phyloP scores from a whole-genome alignment of 1,284 basidiomycete genomes.

The Microbotryum scabiosae region DNA sequence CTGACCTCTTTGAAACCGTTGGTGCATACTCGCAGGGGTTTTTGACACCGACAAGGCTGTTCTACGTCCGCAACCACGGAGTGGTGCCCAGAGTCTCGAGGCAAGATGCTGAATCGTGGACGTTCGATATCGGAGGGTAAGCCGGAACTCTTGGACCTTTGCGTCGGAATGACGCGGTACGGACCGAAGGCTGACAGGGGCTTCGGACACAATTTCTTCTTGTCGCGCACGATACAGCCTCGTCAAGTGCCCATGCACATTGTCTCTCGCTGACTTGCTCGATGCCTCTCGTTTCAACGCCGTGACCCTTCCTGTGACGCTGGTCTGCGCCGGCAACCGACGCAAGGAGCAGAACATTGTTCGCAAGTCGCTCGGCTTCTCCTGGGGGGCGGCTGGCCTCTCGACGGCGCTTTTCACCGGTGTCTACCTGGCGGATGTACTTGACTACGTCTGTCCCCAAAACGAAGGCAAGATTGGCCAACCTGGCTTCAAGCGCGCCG shows the following conservation, averaged over 20 bases:
- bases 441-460: conserved; percentile 48
- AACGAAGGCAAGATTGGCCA: conserved; percentile 28
- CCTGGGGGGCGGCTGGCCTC: conserved; percentile 42
- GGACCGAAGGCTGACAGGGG: not conserved
- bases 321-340: conserved; percentile 61
- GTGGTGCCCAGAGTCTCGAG: conserved; percentile 51
- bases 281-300: conserved; percentile 44
- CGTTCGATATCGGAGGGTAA: conserved; percentile 47
- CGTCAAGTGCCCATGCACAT: conserved; percentile 43
- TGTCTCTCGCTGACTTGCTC: conserved; percentile 48
- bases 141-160: conserved; percentile 9
- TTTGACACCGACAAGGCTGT: conserved; percentile 55
- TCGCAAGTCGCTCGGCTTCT: conserved; percentile 50
- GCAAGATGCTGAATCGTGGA: conserved; percentile 47
- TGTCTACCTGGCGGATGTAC: conserved; percentile 54
- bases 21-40: conserved; percentile 45
- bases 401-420: conserved; percentile 61
- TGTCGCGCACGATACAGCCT: conserved; percentile 32
- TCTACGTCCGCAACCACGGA: conserved; percentile 61
- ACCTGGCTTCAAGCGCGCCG: conserved; percentile 39
- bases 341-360: conserved; percentile 62
- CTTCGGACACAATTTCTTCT: not conserved
- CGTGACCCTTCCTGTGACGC: conserved; percentile 56
- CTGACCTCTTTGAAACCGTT: not conserved
- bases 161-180: no score